Percentiles rank a stretch among this genome's conserved stretches.
These are phyloP conservation scores for Penicillium flavigenum DNA, from an alignment of 495 filamentous ascomycete genomes.

Conservation along the genomic window DNA sequence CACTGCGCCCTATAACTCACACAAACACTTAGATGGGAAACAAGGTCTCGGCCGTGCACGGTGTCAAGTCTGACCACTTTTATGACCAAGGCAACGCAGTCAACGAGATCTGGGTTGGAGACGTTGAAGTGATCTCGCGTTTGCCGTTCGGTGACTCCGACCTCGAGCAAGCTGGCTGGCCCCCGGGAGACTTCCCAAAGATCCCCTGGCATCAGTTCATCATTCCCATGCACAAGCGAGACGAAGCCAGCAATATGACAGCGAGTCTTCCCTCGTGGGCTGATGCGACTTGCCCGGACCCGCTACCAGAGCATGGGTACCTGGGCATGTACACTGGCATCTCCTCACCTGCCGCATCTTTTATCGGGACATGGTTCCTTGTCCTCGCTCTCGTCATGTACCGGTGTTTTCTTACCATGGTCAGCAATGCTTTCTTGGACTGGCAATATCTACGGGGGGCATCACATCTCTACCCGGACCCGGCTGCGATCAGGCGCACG, in stretches of 20 bases:
- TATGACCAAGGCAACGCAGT: slow-evolving; percentile 39
- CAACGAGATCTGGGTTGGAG: slow-evolving; percentile 41
- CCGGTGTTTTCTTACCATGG: accelerated
- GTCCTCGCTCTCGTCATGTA: background rate
- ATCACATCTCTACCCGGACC: background rate
- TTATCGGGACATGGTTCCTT: background rate
- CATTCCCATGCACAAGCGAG: slow-evolving; percentile 37
- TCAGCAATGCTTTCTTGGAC: background rate
- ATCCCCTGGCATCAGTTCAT: slow-evolving; percentile 46
- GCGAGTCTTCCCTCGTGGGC: background rate
- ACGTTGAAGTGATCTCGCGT: slow-evolving; percentile 39
- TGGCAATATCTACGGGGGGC: background rate
- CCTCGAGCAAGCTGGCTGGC: slow-evolving; percentile 38
- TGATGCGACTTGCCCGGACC: background rate
- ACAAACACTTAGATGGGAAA: slow-evolving; percentile 29
- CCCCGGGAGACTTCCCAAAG: slow-evolving; percentile 31
- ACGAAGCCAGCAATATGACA: slow-evolving; percentile 3
- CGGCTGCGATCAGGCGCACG: background rate
- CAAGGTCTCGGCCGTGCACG: slow-evolving; percentile 34
- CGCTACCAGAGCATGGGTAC: background rate
- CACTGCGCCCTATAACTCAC: too few relatives aligned
- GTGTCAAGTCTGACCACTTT: slow-evolving; percentile 36
- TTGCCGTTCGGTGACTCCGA: slow-evolving; percentile 41
- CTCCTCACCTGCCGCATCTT: background rate
- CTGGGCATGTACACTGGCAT: background rate